Conservation (phyloP, 2,329 filamentous ascomycete species). For the Bipolaris bicolor region DNA sequence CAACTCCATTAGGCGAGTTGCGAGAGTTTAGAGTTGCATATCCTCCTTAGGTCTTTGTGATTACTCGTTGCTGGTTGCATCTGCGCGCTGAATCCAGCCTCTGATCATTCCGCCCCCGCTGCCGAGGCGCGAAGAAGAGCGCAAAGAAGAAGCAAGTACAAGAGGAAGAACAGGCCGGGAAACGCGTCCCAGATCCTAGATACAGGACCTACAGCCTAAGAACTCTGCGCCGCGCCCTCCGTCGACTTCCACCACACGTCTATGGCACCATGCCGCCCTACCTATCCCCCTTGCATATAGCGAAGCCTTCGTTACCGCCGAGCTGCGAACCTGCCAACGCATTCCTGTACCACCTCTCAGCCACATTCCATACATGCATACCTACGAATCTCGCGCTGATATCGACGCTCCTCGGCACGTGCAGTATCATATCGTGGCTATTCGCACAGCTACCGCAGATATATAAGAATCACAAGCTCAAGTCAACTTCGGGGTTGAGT, state of each 20-base stretch:
- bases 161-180: not conserved
- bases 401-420: slow-evolving; percentile 64
- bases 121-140: slow-evolving; percentile 4
- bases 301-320: slow-evolving; percentile 56
- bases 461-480: slow-evolving; percentile 69
- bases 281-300: slow-evolving; percentile 38
- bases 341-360: slow-evolving; percentile 64
- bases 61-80: slow-evolving; percentile 13
- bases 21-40: not conserved
- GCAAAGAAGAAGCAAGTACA: slow-evolving; percentile 7
- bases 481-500: slow-evolving; percentile 69
- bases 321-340: slow-evolving; percentile 66
- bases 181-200: not conserved
- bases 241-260: slow-evolving; percentile 18
- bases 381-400: slow-evolving; percentile 67
- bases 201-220: not conserved
- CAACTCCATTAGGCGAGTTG: not conserved
- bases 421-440: slow-evolving; percentile 71
- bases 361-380: slow-evolving; percentile 66
- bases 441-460: slow-evolving; percentile 74
- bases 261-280: slow-evolving; percentile 47
- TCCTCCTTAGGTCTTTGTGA: not conserved
- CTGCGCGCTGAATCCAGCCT: slow-evolving; percentile 35
- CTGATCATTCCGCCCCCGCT: slow-evolving; percentile 28
- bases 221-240: slow-evolving; percentile 6